Conservation (phyloP, 805 yeast genomes). For the Yarrowia sp. region DNA sequence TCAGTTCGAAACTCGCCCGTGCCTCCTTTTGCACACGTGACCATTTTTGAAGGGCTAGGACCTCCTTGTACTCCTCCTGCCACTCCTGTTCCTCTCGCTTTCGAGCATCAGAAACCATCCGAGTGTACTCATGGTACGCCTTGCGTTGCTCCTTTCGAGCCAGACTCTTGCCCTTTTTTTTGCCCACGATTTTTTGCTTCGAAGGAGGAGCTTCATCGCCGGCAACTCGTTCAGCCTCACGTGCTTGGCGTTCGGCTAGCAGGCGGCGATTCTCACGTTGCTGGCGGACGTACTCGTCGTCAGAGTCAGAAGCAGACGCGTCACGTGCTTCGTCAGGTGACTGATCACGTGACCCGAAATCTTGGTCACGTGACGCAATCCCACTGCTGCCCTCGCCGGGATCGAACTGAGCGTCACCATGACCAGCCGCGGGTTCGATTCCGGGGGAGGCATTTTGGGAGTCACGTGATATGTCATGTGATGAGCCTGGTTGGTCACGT, state of each 20-base stretch:
- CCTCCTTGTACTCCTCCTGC: slow-evolving; percentile 31
- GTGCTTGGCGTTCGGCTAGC: slow-evolving; percentile 18
- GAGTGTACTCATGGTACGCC: slow-evolving; percentile 37
- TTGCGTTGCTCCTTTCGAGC: slow-evolving; percentile 37
- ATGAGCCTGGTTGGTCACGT: no score
- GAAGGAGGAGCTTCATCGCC: not conserved
- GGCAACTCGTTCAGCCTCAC: slow-evolving; percentile 7
- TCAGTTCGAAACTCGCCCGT: slow-evolving; percentile 8
- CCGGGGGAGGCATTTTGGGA: no score
- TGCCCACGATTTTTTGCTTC: slow-evolving; percentile 36
- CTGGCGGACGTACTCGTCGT: slow-evolving; percentile 15
- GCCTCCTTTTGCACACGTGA: slow-evolving; percentile 1
- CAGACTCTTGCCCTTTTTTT: slow-evolving; percentile 37
- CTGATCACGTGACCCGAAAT: no score
- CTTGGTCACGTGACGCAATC: no score
- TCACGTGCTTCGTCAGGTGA: no score
- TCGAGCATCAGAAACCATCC: slow-evolving; percentile 23
- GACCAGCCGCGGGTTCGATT: no score
- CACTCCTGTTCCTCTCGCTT: slow-evolving; percentile 35
- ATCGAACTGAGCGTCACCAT: not conserved
- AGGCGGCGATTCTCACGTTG: slow-evolving; percentile 24
- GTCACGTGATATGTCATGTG: no score
- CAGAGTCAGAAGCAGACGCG: not conserved
- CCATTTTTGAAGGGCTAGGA: slow-evolving; percentile 13
- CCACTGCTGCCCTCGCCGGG: slow-evolving; percentile 6